Base-by-base conservation (phyloP, 139 green algal genomes). In the Ettlia oleoabundans region DNA sequence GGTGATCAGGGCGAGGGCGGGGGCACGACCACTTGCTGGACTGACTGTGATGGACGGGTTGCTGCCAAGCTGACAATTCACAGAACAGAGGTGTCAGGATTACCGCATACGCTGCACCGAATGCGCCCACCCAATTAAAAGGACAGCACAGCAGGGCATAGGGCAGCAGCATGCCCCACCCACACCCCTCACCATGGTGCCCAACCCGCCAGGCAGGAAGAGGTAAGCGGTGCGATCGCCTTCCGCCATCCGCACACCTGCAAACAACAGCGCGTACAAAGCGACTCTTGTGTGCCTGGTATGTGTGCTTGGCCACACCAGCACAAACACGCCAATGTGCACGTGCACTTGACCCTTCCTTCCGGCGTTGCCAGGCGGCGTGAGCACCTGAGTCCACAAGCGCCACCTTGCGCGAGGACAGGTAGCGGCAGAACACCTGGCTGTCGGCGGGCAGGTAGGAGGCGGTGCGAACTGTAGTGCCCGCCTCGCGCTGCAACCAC, bases 201-300 rank as follows among this genome's bases (percentile, higher is more conserved):
- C 89, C 33, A 92, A 71, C 0, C 85, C 88, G n/a, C 92, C 92
- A 21, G 92, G 91, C 76, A 96, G 82, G 83, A 95, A 96, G 19
- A 96, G 82, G 80, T 91, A 96, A 4, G 92, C 92, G 32, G 90
- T 94, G 32, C 73, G 78, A 41, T 96, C 90, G 24, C 30, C 41
- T 37, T 83, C 66, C 30, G 66, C 64, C 42, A 78, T 77, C 2
- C 88, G 71, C 66, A 93, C 87, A 22, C 88, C 90, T 80, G 73
- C 47, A 35, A 10, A 58, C n/a, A n/a, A n/a, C n/a, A 15, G 13
- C 47, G 47, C 47, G 47, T 15, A 58, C 13, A 15, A 10, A 10
- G 47, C 13, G 15, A 58, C 47, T 24, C 47, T 10, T 58, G 47
- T 58, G n/a, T n/a, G 8, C 9, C 28, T 2, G 65, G 65, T 8